Percentiles rank a stretch among this genome's conserved stretches.
Evolutionary conservation across 2,329 filamentous ascomycete species (phyloP).

Genomic region (Aspergillus sp.): DNA sequence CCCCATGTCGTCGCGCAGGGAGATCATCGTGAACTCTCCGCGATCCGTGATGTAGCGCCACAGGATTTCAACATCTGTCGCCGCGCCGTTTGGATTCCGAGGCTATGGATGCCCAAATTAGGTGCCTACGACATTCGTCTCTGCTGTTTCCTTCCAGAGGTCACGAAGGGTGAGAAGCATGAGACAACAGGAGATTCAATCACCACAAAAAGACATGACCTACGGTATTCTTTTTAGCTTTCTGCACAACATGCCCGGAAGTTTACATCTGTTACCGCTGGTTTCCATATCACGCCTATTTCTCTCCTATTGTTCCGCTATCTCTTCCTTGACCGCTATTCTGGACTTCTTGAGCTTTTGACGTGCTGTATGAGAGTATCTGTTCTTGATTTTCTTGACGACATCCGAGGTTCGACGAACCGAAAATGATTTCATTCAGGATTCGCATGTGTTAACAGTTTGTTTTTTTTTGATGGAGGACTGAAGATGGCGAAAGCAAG

Average conservation of each 20-base stretch:
- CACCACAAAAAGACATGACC: neutral
- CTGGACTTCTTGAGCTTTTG: constrained; percentile 17
- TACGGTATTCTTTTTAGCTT: constrained; percentile 1
- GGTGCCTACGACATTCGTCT: neutral
- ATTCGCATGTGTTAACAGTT: constrained; percentile 14
- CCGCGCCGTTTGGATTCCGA: neutral
- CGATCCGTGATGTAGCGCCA: constrained; percentile 28
- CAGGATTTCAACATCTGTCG: neutral
- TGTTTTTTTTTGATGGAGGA: constrained; percentile 7
- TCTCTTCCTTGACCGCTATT: constrained; percentile 10
- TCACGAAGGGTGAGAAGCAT: neutral
- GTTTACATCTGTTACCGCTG: constrained; percentile 2
- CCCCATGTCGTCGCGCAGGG: constrained; percentile 40
- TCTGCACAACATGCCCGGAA: neutral
- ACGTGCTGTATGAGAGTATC: constrained; percentile 17
- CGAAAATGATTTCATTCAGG: constrained; percentile 17
- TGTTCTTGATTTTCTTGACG: constrained; percentile 21
- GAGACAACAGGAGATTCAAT: neutral
- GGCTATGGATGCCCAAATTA: neutral
- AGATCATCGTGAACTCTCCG: constrained; percentile 36
- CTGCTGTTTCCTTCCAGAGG: neutral
- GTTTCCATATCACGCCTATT: constrained; percentile 6
- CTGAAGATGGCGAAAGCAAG: constrained; percentile 5
- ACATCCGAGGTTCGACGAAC: constrained; percentile 14
- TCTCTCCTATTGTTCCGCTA: constrained; percentile 7